A percentile compares a stretch with the other conserved stretches of the same genome.
These are phyloP conservation scores for Quercus aquifolioides DNA, from an alignment of 306 rosid species.

Conservation along the genomic window DNA sequence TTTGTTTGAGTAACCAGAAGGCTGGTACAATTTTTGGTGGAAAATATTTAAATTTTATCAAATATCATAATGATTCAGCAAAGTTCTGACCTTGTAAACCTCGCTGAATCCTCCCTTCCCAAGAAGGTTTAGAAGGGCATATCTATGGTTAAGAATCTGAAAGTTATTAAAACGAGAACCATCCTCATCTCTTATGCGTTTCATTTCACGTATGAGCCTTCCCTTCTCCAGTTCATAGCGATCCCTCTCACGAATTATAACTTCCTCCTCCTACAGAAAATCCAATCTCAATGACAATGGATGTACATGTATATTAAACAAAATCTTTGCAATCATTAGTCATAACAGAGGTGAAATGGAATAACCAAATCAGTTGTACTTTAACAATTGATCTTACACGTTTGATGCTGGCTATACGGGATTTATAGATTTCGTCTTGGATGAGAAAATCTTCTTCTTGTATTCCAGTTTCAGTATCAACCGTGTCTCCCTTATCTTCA, in stretches of 20 bases:
- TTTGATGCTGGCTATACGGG: slow-evolving; percentile 90
- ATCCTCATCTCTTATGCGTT: slow-evolving; percentile 98
- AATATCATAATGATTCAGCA: slow-evolving; percentile 11
- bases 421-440: slow-evolving; percentile 90
- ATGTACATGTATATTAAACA: neutral
- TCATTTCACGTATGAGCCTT: slow-evolving; percentile 97
- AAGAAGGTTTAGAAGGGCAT: slow-evolving; percentile 93
- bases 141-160: slow-evolving; percentile 90
- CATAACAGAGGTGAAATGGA: slow-evolving; percentile 2
- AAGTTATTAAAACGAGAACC: slow-evolving; percentile 99
- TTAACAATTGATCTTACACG: slow-evolving; percentile 52
- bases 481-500: slow-evolving; percentile 76
- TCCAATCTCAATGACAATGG: slow-evolving; percentile 3
- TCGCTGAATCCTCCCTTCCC: slow-evolving; percentile 99
- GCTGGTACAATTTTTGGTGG: slow-evolving; percentile 4
- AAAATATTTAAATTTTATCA: neutral
- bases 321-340: neutral
- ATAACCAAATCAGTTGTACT: slow-evolving; percentile 8
- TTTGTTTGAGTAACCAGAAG: slow-evolving; percentile 24
- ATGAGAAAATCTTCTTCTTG: slow-evolving; percentile 74
- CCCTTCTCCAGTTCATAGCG: slow-evolving; percentile 93
- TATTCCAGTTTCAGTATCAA: slow-evolving; percentile 65
- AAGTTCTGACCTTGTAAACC: slow-evolving; percentile 92
- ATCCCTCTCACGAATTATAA: slow-evolving; percentile 83
- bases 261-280: slow-evolving; percentile 78